These are phyloP conservation scores for Endoconidiophora polonica DNA, from an alignment of 2,329 filamentous ascomycete genomes.

Conservation along the genomic window DNA sequence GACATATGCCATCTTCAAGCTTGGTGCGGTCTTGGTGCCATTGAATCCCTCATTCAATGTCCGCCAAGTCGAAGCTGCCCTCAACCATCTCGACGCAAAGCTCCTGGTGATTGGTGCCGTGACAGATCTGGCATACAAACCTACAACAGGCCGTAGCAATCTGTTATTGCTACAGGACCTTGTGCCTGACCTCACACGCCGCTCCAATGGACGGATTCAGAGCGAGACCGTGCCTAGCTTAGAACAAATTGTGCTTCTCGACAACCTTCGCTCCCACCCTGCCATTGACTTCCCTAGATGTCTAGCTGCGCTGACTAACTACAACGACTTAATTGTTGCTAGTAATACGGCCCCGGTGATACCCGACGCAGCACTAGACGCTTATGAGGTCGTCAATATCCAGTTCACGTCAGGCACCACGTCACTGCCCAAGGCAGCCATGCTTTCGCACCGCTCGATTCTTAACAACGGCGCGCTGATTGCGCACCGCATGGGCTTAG, in stretches of 20 bases:
- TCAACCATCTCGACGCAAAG: slow-evolving; percentile 56
- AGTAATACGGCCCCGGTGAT: slow-evolving; percentile 21
- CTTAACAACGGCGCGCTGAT: slow-evolving; percentile 85
- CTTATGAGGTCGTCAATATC: slow-evolving; percentile 72
- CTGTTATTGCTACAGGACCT: slow-evolving; percentile 29
- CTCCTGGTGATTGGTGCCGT: slow-evolving; percentile 76
- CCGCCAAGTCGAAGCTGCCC: slow-evolving; percentile 58
- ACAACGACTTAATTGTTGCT: slow-evolving; percentile 23
- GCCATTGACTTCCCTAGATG: slow-evolving; percentile 28
- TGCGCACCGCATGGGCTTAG: slow-evolving; percentile 69
- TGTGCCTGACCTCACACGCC: slow-evolving; percentile 24
- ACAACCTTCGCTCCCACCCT: slow-evolving; percentile 48
- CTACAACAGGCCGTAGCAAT: slow-evolving; percentile 37
- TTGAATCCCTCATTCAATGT: slow-evolving; percentile 81
- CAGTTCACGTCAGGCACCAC: slow-evolving; percentile 98
- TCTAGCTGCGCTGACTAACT: slow-evolving; percentile 29
- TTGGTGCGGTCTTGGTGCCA: slow-evolving; percentile 87
- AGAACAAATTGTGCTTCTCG: slow-evolving; percentile 53
- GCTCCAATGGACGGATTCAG: background rate
- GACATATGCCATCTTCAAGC: slow-evolving; percentile 81
- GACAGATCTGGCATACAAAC: slow-evolving; percentile 60
- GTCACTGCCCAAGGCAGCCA: slow-evolving; percentile 76
- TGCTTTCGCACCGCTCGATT: slow-evolving; percentile 69
- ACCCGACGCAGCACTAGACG: slow-evolving; percentile 31
- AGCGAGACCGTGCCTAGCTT: slow-evolving; percentile 47